Evolutionary conservation across 1,284 basidiomycete genomes (phyloP), one percentile per base, ranked within the genome.

Genomic region (Fistulina hepatica): DNA sequence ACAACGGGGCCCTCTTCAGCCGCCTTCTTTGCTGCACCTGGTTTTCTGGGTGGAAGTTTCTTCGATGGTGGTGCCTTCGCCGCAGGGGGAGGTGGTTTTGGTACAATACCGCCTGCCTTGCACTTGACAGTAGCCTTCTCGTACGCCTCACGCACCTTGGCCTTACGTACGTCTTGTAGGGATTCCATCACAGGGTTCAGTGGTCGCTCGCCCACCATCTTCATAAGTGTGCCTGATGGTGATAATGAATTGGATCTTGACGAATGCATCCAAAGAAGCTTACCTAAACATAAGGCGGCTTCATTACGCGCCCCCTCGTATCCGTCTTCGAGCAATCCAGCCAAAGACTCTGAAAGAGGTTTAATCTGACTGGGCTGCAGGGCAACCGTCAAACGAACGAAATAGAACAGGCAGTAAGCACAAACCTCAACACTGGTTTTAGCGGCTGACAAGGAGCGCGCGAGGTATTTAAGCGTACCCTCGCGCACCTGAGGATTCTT

Each of bases 401-500:
- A n/a, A n/a, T n/a, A n/a, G n/a, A n/a, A n/a, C n/a, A n/a, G n/a
- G n/a, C n/a, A n/a, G n/a, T n/a, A n/a, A n/a, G n/a, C n/a, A n/a
- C n/a, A n/a, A n/a, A n/a, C n/a, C n/a, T n/a, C n/a, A n/a, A n/a
- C n/a, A n/a, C n/a, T n/a, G n/a, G n/a, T n/a, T n/a, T n/a, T n/a
- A 1, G 79, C 75, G 0, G 77, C 81, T 2, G 76, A 64, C 32
- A 99, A 72, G 53, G 80, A 88, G 33, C 95, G 76, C 13, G 72
- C 75, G 15, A 97, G 64, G 55, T 95, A 97, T 52, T 86, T 89
- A 47, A 97, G 65, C 0, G 92, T 82, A 11, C 91, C 88, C 57
- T 95, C 90, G 55, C 95, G 95, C 31, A 97, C 89, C 57, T 95
- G 90, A 1, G 95, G 95, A 55, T 97, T 98, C 66, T 98, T 98